A percentile compares a stretch with the other conserved stretches of the same genome.
Evolutionary conservation across 768 basidiomycete species (phyloP).

Genomic region (Xerocomellus chrysenteron): DNA sequence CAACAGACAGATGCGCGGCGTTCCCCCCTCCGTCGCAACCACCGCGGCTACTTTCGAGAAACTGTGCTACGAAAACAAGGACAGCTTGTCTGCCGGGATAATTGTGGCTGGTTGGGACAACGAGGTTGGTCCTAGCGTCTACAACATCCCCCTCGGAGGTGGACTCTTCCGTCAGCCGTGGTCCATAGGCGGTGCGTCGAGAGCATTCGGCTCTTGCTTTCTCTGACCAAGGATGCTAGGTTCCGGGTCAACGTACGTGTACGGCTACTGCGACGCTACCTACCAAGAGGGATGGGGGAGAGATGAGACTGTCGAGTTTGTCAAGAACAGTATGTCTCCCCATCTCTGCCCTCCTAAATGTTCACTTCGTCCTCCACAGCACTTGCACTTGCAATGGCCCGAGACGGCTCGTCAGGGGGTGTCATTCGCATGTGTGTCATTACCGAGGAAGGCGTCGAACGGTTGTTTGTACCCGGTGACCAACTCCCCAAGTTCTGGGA

Average conservation of each 20-base stretch:
- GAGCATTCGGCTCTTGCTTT: not conserved
- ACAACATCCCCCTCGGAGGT: constrained; percentile 95
- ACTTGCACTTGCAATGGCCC: constrained; percentile 91
- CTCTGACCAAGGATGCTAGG: constrained; percentile 42
- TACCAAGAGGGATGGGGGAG: constrained; percentile 89
- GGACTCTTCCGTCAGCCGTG: constrained; percentile 97
- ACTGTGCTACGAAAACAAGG: constrained; percentile 94
- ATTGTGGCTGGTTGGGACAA: constrained; percentile 99
- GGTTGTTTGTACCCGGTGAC: constrained; percentile 89
- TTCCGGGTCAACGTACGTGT: constrained; percentile 96
- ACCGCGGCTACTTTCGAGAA: constrained; percentile 84
- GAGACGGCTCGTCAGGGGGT: constrained; percentile 97
- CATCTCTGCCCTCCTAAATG: not conserved
- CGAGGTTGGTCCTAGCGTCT: constrained; percentile 86
- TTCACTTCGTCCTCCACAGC: constrained; percentile 46
- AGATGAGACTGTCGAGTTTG: constrained; percentile 91
- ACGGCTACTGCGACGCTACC: constrained; percentile 99
- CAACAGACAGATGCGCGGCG: constrained; percentile 54
- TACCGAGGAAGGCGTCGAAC: constrained; percentile 87
- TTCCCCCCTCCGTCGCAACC: constrained; percentile 73
- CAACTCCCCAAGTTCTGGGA: constrained; percentile 90
- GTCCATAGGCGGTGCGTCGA: constrained; percentile 87
- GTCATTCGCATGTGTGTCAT: constrained; percentile 97
- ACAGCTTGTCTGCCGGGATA: constrained; percentile 83
- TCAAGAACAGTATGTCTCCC: constrained; percentile 81